These are phyloP conservation scores for Nemania diffusa DNA, from an alignment of 2,329 filamentous ascomycete species.

Conservation along the genomic window DNA sequence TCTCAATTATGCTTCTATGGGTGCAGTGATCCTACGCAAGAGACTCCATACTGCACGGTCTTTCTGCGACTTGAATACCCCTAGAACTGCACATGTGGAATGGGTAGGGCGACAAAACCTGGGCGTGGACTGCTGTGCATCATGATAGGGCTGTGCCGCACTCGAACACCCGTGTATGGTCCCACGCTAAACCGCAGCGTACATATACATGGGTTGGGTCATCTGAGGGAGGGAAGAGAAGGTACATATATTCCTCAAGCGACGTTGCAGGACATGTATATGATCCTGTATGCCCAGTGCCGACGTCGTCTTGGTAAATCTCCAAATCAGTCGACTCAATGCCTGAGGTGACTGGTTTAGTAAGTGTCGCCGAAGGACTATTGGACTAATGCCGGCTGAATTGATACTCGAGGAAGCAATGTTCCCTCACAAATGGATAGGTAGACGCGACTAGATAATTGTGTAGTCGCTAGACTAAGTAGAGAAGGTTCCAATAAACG, in stretches of 20 bases:
- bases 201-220: not conserved
- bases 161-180: not conserved
- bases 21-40: not conserved
- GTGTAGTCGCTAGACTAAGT: too few relatives aligned
- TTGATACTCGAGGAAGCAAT: not conserved
- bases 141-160: not conserved
- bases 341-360: not conserved
- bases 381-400: not conserved
- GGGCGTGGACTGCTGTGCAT: not conserved
- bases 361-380: not conserved
- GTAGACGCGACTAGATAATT: not conserved
- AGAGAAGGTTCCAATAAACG: not conserved
- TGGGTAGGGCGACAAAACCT: not conserved
- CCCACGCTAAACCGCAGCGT: not conserved
- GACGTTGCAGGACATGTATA: not conserved
- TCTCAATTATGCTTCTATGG: not conserved
- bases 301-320: not conserved
- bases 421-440: not conserved
- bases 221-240: not conserved
- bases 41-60: not conserved
- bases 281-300: not conserved
- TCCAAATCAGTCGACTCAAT: not conserved
- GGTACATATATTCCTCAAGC: not conserved
- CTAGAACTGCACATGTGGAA: not conserved
- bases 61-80: not conserved